These are phyloP conservation scores for Sungouiella blattae DNA, from an alignment of 805 yeast species.

Conservation along the genomic window DNA sequence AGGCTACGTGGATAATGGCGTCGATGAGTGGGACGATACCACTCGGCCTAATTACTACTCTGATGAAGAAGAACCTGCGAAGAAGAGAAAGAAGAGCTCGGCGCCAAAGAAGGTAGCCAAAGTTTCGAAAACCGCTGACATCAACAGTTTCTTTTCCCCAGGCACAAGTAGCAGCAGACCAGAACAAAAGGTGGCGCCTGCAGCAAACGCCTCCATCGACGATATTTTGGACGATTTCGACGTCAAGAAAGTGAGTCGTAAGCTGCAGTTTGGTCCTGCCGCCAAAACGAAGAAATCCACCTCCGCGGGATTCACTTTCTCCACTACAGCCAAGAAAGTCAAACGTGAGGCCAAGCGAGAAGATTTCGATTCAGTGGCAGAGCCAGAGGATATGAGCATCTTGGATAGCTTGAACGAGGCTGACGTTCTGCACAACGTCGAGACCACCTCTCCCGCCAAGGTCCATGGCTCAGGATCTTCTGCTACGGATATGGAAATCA, in stretches of 20 bases:
- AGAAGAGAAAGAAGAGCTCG: constrained; percentile 21
- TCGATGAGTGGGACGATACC: constrained; percentile 76
- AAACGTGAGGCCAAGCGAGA: constrained; percentile 23
- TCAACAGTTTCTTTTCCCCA: constrained; percentile 49
- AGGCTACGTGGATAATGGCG: constrained; percentile 93
- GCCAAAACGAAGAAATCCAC: constrained; percentile 41
- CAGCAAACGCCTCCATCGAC: constrained; percentile 16
- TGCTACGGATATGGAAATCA: constrained; percentile 6
- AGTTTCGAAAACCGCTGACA: constrained; percentile 43
- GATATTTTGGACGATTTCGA: constrained; percentile 18
- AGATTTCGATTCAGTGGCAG: constrained; percentile 18
- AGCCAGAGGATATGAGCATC: constrained; percentile 22
- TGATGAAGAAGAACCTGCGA: constrained; percentile 49
- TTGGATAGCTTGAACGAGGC: neutral
- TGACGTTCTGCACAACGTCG: constrained; percentile 2
- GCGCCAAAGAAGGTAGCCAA: constrained; percentile 33
- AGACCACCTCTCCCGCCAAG: constrained; percentile 4
- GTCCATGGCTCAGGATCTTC: constrained; percentile 22
- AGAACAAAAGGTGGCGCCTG: constrained; percentile 22
- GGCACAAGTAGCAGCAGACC: constrained; percentile 6
- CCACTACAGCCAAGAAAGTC: constrained; percentile 20
- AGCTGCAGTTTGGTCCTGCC: constrained; percentile 7
- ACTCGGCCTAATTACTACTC: constrained; percentile 49
- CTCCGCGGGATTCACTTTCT: constrained; percentile 24
- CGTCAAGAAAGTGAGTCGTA: constrained; percentile 9